Evolutionary conservation across 129 eudicot species (phyloP), one percentile per base, ranked within the genome.

Genomic region (Centrapalus pauciflorus): DNA sequence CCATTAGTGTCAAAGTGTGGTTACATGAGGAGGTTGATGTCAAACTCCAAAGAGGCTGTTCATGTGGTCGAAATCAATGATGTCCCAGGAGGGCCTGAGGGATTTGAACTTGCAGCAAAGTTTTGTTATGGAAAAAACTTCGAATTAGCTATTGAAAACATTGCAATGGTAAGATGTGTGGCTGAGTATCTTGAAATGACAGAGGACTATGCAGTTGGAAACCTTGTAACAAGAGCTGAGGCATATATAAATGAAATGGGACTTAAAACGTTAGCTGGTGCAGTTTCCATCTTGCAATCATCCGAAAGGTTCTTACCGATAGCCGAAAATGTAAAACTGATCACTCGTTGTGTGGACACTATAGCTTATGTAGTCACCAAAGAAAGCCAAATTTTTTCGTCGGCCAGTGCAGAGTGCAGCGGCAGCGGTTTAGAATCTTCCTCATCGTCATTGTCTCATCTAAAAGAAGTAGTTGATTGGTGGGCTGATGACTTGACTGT

Each of bases 171-270:
- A 4, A 75, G 97, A 49, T 94, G 99, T 67, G 97, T 61, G 71
- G 90, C 99, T 2, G 97, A 94, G 83, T 77, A 66, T 77, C 97
- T 94, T 32, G 99, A 86, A 67, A 94, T 94, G 99, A 94, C 90
- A 7, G 99, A 94, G 69, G 93, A 89, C 3, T 77, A 76, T 67
- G 82, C 88, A 21, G 75, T 84, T 24, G 90, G 86, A 28, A 94
- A 89, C 70, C 77, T 94, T 40, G 85, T 86, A 4, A 75, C 71
- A 79, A 71, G 95, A 77, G 58, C 97, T 4, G 99, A 94, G 66
- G 75, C 93, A 14, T 94, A 86, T 69, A 26, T 94, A 37, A 82
- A 40, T 55, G 95, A 89, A 80, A 88, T 89, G 28, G 95, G 93
- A 25, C 79, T 94, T 34, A 80, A 74, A 55, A 84, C 80, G 27